Evolutionary conservation across 2,329 filamentous ascomycete species (phyloP).

Genomic region (Xylariomycetidae sp.): DNA sequence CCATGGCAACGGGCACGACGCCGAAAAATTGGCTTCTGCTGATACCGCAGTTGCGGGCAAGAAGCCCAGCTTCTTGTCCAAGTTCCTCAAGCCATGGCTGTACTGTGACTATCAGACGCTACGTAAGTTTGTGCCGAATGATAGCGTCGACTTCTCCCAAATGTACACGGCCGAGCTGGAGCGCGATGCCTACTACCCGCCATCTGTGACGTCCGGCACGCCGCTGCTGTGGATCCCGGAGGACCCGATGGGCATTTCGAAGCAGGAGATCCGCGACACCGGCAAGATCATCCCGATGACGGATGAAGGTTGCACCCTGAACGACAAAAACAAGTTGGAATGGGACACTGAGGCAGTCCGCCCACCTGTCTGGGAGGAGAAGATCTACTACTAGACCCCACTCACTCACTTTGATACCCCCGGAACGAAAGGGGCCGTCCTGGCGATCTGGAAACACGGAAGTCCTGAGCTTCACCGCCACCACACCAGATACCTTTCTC

Average conservation of each 20-base stretch:
- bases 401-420: too few relatives aligned
- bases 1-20: too few relatives aligned
- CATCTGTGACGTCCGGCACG: conserved; percentile 56
- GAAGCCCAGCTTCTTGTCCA: conserved; percentile 54
- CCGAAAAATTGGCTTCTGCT: conserved; percentile 17
- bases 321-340: conserved; percentile 57
- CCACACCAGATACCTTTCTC: too few relatives aligned
- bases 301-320: conserved; percentile 67
- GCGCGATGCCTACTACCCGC: conserved; percentile 68
- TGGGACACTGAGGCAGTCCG: conserved; percentile 29
- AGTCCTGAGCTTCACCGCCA: too few relatives aligned
- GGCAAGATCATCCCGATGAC: conserved; percentile 70
- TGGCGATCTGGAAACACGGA: too few relatives aligned
- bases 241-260: conserved; percentile 68
- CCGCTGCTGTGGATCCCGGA: conserved; percentile 82
- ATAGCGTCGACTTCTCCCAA: conserved; percentile 42
- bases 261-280: conserved; percentile 72
- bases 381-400: conserved; percentile 31
- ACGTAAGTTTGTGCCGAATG: conserved; percentile 62
- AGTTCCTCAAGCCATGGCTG: conserved; percentile 74
- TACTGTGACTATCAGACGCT: conserved; percentile 70
- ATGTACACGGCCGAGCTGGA: conserved; percentile 59
- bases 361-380: conserved; percentile 30
- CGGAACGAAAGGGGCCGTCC: too few relatives aligned
- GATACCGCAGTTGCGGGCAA: conserved; percentile 28